Evolutionary conservation across 2,329 filamentous ascomycete genomes (phyloP).

Genomic region (Pseudogymnoascus sp.): DNA sequence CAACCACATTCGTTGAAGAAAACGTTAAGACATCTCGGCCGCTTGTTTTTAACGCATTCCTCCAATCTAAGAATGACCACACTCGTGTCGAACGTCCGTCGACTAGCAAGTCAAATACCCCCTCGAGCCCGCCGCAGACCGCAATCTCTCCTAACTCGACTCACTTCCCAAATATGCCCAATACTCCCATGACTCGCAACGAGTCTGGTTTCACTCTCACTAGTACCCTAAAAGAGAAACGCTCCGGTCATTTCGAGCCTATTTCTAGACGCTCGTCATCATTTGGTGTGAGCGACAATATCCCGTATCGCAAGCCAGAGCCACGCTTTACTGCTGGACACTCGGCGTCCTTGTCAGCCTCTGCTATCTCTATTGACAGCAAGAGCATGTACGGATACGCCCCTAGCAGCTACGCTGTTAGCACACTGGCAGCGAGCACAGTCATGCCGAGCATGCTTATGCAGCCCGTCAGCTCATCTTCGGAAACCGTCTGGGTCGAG

Average conservation of each 20-base stretch:
- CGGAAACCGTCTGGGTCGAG: slow-evolving; percentile 75
- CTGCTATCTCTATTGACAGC: slow-evolving; percentile 37
- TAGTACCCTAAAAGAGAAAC: slow-evolving; percentile 82
- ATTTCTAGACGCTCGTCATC: slow-evolving; percentile 85
- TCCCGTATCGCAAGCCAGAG: slow-evolving; percentile 59
- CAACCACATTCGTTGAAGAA: slow-evolving; percentile 70
- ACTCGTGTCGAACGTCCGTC: slow-evolving; percentile 65
- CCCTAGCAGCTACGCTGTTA: slow-evolving; percentile 75
- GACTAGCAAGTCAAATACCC: slow-evolving; percentile 58
- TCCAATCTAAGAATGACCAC: slow-evolving; percentile 62
- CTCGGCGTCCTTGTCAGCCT: slow-evolving; percentile 60
- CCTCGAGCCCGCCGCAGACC: slow-evolving; percentile 45
- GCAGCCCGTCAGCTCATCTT: slow-evolving; percentile 69
- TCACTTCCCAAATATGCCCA: slow-evolving; percentile 63
- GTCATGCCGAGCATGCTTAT: slow-evolving; percentile 80
- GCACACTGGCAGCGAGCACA: slow-evolving; percentile 76
- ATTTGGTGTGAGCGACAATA: slow-evolving; percentile 69
- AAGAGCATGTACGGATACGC: slow-evolving; percentile 54
- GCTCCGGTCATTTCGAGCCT: slow-evolving; percentile 77
- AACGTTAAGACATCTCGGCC: slow-evolving; percentile 40
- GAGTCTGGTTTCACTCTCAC: slow-evolving; percentile 87
- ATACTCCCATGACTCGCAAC: slow-evolving; percentile 74
- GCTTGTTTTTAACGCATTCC: slow-evolving; percentile 85
- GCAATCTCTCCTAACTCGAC: slow-evolving; percentile 70
- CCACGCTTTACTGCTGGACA: slow-evolving; percentile 65